phyloP scores from a whole-genome alignment of 345 rosid species.

The Punica granatum region DNA sequence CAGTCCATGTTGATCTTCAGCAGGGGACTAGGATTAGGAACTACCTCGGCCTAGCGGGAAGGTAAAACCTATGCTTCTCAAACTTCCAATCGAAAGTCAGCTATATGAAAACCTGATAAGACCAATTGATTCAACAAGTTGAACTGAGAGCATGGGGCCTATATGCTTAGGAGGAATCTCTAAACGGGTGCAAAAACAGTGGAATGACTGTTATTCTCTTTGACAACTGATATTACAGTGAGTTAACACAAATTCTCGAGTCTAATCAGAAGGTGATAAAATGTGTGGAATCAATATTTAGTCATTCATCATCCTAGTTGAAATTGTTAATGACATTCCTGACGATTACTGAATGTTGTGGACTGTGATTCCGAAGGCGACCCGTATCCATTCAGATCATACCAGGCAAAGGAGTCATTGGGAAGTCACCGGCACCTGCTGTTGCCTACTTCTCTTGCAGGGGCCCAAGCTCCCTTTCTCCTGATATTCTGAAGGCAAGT shows the following conservation, averaged over 20 bases:
- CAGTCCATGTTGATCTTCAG: conserved; percentile 38
- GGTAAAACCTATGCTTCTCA: conserved; percentile 18
- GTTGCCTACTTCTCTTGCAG: conserved; percentile 38
- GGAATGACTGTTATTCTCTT: neutral
- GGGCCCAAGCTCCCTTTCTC: conserved; percentile 54
- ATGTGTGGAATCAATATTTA: neutral
- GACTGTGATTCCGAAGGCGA: conserved; percentile 20
- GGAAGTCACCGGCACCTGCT: conserved; percentile 31
- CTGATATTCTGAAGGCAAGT: conserved; percentile 60
- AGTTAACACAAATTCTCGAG: neutral
- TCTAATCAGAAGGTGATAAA: neutral
- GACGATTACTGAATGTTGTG: conserved; percentile 8
- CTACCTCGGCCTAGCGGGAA: conserved; percentile 29
- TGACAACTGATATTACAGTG: neutral
- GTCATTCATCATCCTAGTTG: conserved; percentile 2
- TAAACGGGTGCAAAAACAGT: neutral
- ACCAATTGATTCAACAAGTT: neutral
- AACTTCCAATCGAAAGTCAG: neutral
- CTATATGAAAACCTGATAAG: neutral
- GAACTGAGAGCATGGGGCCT: neutral
- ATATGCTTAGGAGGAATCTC: neutral
- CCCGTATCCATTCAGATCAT: conserved; percentile 27
- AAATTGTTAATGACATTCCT: neutral
- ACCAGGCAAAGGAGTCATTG: conserved; percentile 40
- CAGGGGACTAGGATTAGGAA: conserved; percentile 44